Conservation (phyloP, 129 eudicot species). For the Cynara cardunculus region DNA sequence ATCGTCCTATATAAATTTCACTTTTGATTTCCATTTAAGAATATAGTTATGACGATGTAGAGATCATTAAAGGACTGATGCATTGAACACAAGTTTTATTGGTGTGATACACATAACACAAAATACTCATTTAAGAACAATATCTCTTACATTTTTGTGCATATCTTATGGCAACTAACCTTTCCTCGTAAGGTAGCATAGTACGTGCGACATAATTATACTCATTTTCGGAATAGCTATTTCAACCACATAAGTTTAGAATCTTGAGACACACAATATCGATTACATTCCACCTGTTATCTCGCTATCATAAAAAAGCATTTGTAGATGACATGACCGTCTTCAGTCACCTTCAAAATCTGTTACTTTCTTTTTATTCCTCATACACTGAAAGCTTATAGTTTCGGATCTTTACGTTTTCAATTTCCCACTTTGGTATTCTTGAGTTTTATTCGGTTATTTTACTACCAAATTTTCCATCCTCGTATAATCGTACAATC, state of each 20-base stretch:
- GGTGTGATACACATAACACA: background rate
- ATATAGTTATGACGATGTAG: background rate
- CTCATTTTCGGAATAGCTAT: background rate
- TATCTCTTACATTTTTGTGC: background rate
- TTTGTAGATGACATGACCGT: background rate
- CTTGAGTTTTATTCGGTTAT: background rate
- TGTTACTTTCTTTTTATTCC: background rate
- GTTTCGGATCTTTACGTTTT: background rate
- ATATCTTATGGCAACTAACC: background rate
- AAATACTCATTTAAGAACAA: no score
- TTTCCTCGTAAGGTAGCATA: background rate
- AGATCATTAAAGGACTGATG: background rate
- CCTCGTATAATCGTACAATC: background rate
- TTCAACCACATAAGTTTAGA: background rate
- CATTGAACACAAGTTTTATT: background rate
- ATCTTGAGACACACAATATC: constrained; percentile 2
- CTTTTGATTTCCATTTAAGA: background rate
- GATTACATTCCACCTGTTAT: background rate
- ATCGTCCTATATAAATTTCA: background rate
- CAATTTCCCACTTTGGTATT: background rate
- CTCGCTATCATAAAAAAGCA: background rate
- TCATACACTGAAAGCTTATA: background rate
- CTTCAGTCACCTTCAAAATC: constrained; percentile 1
- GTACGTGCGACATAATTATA: background rate
- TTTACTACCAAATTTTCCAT: background rate